Percentiles rank a stretch among this genome's conserved stretches.
phyloP scores from a whole-genome alignment of 768 basidiomycete genomes.

The Gymnopilus junonius region DNA sequence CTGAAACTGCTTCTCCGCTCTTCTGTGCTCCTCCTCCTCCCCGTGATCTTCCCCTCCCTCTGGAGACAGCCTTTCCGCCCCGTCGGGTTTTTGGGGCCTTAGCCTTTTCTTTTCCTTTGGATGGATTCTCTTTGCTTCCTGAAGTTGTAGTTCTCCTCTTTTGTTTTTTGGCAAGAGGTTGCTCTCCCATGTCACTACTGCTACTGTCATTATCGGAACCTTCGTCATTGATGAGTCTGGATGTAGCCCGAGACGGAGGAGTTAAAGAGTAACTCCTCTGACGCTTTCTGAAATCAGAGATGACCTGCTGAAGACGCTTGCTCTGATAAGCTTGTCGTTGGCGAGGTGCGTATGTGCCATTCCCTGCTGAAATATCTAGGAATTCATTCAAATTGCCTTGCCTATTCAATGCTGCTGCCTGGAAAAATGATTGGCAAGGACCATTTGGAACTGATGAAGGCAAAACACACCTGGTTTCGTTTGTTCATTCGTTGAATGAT shows the following conservation, averaged over 20 bases:
- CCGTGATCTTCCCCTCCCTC: constrained; percentile 6
- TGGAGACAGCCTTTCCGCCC: neutral
- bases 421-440: neutral
- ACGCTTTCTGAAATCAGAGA: constrained; percentile 79
- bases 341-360: constrained; percentile 74
- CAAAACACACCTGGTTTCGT: constrained; percentile 66
- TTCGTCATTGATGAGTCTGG: constrained; percentile 24
- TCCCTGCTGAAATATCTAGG: constrained; percentile 71
- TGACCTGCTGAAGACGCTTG: constrained; percentile 86
- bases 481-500: constrained; percentile 90
- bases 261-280: constrained; percentile 34
- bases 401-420: constrained; percentile 69
- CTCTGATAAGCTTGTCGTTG: constrained; percentile 83
- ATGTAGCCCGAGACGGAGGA: constrained; percentile 12
- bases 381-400: constrained; percentile 80
- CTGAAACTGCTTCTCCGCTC: neutral
- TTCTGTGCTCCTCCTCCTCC: neutral
- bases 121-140: constrained; percentile 2
- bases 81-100: neutral
- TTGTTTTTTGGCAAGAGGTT: constrained; percentile 22
- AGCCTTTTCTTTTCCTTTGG: constrained; percentile 15
- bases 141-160: constrained; percentile 11
- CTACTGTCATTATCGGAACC: constrained; percentile 1
- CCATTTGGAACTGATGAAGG: neutral
- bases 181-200: neutral